Conservation (phyloP, 495 filamentous ascomycete genomes). For the Acidiella bohemica region DNA sequence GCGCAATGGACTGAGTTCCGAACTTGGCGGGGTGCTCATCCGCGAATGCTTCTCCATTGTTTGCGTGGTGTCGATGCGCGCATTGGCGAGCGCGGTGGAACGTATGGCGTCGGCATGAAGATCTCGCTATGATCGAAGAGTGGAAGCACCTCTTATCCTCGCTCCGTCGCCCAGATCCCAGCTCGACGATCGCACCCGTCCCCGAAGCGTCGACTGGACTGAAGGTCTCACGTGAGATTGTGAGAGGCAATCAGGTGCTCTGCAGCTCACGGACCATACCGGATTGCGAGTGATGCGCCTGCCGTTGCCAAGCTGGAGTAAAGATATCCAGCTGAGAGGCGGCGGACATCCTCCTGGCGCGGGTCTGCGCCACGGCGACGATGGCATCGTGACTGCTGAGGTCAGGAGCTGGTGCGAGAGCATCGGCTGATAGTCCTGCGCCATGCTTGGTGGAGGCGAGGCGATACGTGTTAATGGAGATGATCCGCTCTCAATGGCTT, state of each 20-base stretch:
- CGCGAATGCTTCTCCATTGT: not conserved
- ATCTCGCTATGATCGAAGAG: slow-evolving; percentile 17
- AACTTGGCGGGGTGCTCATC: too few relatives aligned
- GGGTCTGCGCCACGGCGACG: not conserved
- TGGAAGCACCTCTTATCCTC: slow-evolving; percentile 1
- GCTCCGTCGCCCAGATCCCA: not conserved
- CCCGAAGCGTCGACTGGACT: slow-evolving; percentile 1
- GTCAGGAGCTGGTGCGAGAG: too few relatives aligned
- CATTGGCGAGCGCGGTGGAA: not conserved
- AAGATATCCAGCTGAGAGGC: slow-evolving; percentile 2
- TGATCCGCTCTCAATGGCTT: not conserved
- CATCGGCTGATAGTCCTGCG: not conserved
- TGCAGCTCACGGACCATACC: not conserved
- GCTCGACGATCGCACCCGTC: slow-evolving; percentile 2
- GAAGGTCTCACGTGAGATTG: not conserved
- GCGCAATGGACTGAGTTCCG: not conserved
- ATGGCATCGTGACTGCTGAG: not conserved
- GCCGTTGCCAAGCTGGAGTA: slow-evolving; percentile 9
- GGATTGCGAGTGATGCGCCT: not conserved
- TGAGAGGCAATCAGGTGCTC: slow-evolving; percentile 1
- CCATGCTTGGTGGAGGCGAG: not conserved
- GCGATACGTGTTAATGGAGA: not conserved
- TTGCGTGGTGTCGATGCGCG: slow-evolving; percentile 4
- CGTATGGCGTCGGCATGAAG: slow-evolving; percentile 7
- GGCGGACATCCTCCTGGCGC: not conserved